Evolutionary conservation across 768 basidiomycete species (phyloP).

Genomic region (Gautieria morchelliformis): DNA sequence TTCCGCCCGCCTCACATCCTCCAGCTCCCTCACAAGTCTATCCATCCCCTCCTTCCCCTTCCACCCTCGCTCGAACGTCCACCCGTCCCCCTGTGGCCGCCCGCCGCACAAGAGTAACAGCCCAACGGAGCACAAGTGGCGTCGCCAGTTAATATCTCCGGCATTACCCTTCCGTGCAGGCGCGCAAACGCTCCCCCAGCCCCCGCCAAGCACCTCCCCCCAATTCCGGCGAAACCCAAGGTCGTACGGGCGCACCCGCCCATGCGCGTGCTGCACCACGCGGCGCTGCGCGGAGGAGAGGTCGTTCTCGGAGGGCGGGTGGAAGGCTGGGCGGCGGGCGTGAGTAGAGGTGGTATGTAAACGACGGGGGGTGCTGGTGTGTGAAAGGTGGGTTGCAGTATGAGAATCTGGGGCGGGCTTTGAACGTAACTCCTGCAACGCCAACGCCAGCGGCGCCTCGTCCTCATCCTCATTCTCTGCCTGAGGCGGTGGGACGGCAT

Average conservation of each 20-base stretch:
- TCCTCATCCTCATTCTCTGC: no score
- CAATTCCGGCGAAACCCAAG: conserved; percentile 67
- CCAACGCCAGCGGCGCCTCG: no score
- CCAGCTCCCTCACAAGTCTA: not conserved
- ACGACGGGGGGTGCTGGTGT: not conserved
- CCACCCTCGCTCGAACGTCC: not conserved
- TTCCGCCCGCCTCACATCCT: not conserved
- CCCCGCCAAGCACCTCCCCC: conserved; percentile 49
- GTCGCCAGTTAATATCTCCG: no score
- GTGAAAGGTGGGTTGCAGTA: not conserved
- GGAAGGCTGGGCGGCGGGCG: not conserved
- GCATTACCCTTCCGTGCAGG: not conserved
- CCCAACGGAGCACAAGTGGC: no score
- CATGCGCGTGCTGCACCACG: conserved; percentile 55
- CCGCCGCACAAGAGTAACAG: not conserved
- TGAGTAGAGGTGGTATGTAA: not conserved
- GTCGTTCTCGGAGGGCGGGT: conserved; percentile 66
- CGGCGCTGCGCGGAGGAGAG: conserved; percentile 55
- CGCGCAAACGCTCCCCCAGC: not conserved
- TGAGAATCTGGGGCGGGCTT: not conserved
- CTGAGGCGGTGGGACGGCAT: no score
- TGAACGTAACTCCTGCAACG: no score
- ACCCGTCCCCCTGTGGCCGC: not conserved
- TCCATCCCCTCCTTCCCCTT: not conserved
- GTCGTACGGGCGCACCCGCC: conserved; percentile 55